Base-by-base conservation (phyloP, 1,139 yeast genomes). In the Hyphopichia buzzinii region DNA sequence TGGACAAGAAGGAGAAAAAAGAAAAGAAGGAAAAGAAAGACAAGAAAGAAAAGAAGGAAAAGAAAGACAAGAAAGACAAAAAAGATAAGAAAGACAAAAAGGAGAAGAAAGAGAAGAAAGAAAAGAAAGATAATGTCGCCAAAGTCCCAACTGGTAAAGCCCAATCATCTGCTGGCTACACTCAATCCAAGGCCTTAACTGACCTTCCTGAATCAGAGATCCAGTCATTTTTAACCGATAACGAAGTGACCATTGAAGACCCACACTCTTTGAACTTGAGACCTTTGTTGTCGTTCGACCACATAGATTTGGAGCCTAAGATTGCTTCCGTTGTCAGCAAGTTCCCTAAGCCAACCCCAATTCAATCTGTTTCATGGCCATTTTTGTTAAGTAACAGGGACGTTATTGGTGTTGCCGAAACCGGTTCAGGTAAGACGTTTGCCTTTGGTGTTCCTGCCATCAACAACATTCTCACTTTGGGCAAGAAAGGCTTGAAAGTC, bases 371-470 rank as follows among this genome's bases (percentile, higher is more conserved):
- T 24, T 78, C 97, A 10, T 92, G 98, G 98, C 99, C 99, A 46
- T 89, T 79, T 55, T 67, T 94, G 36, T 67, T 92, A 36, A 66
- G 79, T 24, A 85, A 86, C 14, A 76, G 84, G 46, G 98, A 92
- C 58, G 96, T 90, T 26, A 79, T 92, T 46, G 98, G 98, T 56
- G 97, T 94, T 43, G 98, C 98, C 21, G 97, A 92, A 66, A 92
- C 98, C 10, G 98, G 98, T 31, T 88, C 96, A 0, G 98, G 98
- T 54, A 92, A 92, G 62, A 92, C 98, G 0, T 83, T 90, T 63
- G 97, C 97, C 1, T 92, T 92, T 59, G 96, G 97, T 54, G 95
- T 92, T 14, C 99, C 99, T 30, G 97, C 97, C n/a, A 76, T 92
- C 40, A 76, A 88, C 58, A 81, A 81, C 47, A 67, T 89, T 44